A percentile compares a stretch with the other conserved stretches of the same genome.
phyloP scores from a whole-genome alignment of 2,329 filamentous ascomycete species.

The Lasiodiplodia citricola region DNA sequence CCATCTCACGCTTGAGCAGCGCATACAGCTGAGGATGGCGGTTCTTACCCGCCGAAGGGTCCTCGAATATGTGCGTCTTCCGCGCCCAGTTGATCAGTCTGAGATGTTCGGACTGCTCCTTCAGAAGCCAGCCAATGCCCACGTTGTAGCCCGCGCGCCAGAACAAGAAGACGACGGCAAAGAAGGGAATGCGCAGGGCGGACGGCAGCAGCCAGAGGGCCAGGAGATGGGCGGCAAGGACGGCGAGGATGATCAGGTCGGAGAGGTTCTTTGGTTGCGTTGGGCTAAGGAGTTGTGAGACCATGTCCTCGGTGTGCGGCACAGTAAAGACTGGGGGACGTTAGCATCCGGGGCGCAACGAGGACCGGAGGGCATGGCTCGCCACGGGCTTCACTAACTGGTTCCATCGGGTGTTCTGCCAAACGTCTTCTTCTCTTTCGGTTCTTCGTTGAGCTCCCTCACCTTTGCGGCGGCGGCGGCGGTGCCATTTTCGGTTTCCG shows the following conservation, averaged over 20 bases:
- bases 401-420: constrained; percentile 89
- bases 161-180: constrained; percentile 84
- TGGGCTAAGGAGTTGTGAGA: constrained; percentile 93
- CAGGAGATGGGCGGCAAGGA: constrained; percentile 76
- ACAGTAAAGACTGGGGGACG: constrained; percentile 82
- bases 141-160: constrained; percentile 94
- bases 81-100: constrained; percentile 86
- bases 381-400: constrained; percentile 63
- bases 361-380: background rate
- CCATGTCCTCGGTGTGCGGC: constrained; percentile 97
- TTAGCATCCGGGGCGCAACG: constrained; percentile 1
- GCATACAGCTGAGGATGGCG: constrained; percentile 82
- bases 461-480: constrained; percentile 43
- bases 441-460: constrained; percentile 56
- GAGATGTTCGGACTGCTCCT: constrained; percentile 87
- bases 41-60: constrained; percentile 79
- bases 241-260: constrained; percentile 77
- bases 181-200: constrained; percentile 72
- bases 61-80: constrained; percentile 83
- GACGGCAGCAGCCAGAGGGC: constrained; percentile 75
- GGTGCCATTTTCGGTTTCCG: background rate
- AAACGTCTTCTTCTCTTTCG: constrained; percentile 76
- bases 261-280: constrained; percentile 94
- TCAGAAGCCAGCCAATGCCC: constrained; percentile 88
- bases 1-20: constrained; percentile 85